Evolutionary conservation across 768 basidiomycete genomes (phyloP).

Genomic region (Infundibulicybe gibba): DNA sequence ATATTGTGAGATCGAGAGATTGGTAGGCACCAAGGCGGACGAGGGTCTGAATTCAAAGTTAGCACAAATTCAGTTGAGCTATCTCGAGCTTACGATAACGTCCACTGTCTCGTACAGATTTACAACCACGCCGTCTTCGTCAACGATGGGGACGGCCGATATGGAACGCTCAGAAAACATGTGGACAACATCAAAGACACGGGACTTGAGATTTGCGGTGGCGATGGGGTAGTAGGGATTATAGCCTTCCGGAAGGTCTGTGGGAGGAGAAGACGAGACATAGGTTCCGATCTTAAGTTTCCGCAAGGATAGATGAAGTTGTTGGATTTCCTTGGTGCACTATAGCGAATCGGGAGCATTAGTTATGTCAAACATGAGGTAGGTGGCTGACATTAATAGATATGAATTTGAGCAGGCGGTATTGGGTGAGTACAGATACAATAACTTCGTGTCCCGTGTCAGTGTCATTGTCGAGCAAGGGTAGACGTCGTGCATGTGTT

Average conservation of each 20-base stretch:
- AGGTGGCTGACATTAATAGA: conserved; percentile 78
- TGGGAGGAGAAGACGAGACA: conserved; percentile 51
- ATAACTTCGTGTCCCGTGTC: conserved; percentile 96
- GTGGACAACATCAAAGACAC: conserved; percentile 97
- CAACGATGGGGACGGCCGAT: conserved; percentile 94
- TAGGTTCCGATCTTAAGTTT: conserved; percentile 94
- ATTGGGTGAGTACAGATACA: conserved; percentile 94
- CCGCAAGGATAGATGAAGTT: conserved; percentile 76
- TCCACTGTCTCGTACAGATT: conserved; percentile 99
- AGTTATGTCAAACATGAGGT: conserved; percentile 1
- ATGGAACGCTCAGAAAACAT: conserved; percentile 97
- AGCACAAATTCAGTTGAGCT: conserved; percentile 1
- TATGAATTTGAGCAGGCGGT: conserved; percentile 97
- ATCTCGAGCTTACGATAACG: conserved; percentile 69
- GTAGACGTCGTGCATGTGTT: conserved; percentile 92
- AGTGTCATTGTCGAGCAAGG: conserved; percentile 88
- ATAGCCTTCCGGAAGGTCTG: conserved; percentile 44
- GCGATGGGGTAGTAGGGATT: conserved; percentile 89
- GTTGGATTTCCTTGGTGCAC: conserved; percentile 84
- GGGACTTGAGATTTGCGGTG: conserved; percentile 85
- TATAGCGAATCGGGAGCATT: conserved; percentile 24
- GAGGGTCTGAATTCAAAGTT: conserved; percentile 63
- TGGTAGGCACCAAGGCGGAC: conserved; percentile 94
- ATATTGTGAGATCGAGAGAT: conserved; percentile 91
- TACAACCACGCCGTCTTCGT: conserved; percentile 88